Evolutionary conservation across 1,284 basidiomycete species (phyloP).

Genomic region (Puccinia hordei): DNA sequence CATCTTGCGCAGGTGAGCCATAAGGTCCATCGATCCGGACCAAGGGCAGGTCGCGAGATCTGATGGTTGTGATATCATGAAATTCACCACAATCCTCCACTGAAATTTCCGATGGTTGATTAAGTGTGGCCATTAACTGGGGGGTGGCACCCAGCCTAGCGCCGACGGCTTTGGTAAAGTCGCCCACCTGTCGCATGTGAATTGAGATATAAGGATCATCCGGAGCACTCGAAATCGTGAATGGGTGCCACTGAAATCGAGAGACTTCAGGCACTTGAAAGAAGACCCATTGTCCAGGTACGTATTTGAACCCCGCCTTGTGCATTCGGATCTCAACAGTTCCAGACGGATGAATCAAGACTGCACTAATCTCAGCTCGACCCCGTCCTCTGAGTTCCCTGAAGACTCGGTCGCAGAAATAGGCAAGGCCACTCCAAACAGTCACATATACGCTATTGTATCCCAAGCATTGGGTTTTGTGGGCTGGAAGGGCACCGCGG

Average conservation of each 20-base stretch:
- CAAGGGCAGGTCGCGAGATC: constrained; percentile 64
- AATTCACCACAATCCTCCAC: constrained; percentile 69
- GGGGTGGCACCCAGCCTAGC: constrained; percentile 78
- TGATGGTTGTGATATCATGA: constrained; percentile 67
- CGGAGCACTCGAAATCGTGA: constrained; percentile 88
- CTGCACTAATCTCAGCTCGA: constrained; percentile 74
- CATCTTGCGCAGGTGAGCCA: constrained; percentile 84
- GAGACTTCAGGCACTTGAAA: constrained; percentile 81
- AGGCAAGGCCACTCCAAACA: constrained; percentile 81
- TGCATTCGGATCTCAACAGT: constrained; percentile 87
- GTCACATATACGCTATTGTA: constrained; percentile 82
- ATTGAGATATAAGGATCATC: constrained; percentile 84
- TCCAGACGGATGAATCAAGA: constrained; percentile 62
- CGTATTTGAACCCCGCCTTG: constrained; percentile 84
- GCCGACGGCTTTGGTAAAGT: constrained; percentile 78
- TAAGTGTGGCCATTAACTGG: constrained; percentile 60
- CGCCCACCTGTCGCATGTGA: constrained; percentile 86
- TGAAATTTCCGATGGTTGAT: constrained; percentile 61
- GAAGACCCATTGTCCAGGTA: constrained; percentile 86
- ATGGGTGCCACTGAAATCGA: constrained; percentile 75
- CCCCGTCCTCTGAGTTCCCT: constrained; percentile 75
- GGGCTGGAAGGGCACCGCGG: constrained; percentile 67
- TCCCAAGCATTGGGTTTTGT: constrained; percentile 78
- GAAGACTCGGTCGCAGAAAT: constrained; percentile 78
- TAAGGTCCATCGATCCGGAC: constrained; percentile 80